Base-by-base conservation (phyloP, 257 asterid species). In the Solanum paucissectum region DNA sequence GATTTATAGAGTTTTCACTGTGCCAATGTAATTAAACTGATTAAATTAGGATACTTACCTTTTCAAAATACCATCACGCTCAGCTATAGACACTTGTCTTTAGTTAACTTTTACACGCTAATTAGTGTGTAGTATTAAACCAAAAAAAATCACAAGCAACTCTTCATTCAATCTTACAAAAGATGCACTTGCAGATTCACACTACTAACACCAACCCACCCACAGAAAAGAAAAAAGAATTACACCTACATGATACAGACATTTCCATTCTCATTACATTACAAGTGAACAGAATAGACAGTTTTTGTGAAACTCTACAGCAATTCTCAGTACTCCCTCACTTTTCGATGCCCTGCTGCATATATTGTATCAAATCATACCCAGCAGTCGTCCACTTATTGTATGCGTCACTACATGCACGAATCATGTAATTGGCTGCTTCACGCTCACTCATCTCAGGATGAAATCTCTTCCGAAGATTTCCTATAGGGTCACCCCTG, bases 371-470 rank as follows among this genome's bases (percentile, higher is more conserved):
- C 95, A 96, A 81, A 94, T 97, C 99, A 81, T 96, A 97, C 12
- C 99, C 99, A 6, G 98, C 98, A 36, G 99, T 97, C 2, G 98
- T 95, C 99, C 99, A 97, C 85, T 97, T 97, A 74, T 97, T 95
- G 90, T 96, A 97, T n/a, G 99, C 98, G 86, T 97, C 99, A 0
- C 95, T 94, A 93, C 99, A 97, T 37, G 86, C 93, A 7, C 95
- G 94, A 44, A 96, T 94, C 99, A 97, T 97, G 86, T 89, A 97
- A 89, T 94, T 95, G 66, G 99, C 99, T 4, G 99, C 99, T 90
- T 97, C 99, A 5, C 99, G 98, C 42, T 97, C 99, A 25, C 93
- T 96, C 99, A 97, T 95, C 88, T 97, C 99, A 6, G 99, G 99
- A 87, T 93, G 99, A 89, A 95, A 94, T 87, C 99, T 95, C 93